Base-by-base conservation (phyloP, 768 basidiomycete species). In the Suillus ampliporus region DNA sequence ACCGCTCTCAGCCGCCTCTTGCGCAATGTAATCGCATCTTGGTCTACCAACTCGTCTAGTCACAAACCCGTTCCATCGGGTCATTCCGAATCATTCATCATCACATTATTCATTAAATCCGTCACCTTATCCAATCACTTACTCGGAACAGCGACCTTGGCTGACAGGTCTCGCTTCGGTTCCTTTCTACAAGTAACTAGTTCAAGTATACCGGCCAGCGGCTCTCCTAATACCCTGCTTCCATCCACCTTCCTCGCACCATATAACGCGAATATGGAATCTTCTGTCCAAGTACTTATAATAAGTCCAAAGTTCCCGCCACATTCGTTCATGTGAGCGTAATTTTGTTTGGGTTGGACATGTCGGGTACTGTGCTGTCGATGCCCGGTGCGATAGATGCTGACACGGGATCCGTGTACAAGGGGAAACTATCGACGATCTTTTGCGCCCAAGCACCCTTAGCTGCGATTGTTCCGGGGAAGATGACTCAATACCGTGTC, bases 201-300 rank as follows among this genome's bases (percentile, higher is more conserved):
- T 31, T 31, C 6, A 31, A 31, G 31, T 31, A 31, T 31, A 31
- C 31, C 31, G 31, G 31, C 31, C 31, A 31, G 31, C 31, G 3
- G 31, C 31, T 31, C 6, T 31, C 3, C 31, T 6, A 31, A 31
- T 31, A 31, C 31, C 31, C n/a, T n/a, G 37, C 37, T 37, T 37
- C 37, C 37, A 44, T 44, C n/a, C 43, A 21, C 19, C 46, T 23
- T 44, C 43, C 43, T 23, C 21, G 17, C 40, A 43, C 46, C 7
- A 14, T 23, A 54, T 38, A 17, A 38, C n/a, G 53, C 53, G 4
- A 26, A 54, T 54, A 38, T 54, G 37, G 54, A 56, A 37, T 56
- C 37, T 56, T 56, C 54, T 56, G 10, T 56, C 10, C 38, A 56
- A 56, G 54, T 56, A 28, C 37, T 13, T 26, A 56, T 56, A 56